Evolutionary conservation across 2,329 filamentous ascomycete species (phyloP).

Genomic region (Aquanectria penicillioides): DNA sequence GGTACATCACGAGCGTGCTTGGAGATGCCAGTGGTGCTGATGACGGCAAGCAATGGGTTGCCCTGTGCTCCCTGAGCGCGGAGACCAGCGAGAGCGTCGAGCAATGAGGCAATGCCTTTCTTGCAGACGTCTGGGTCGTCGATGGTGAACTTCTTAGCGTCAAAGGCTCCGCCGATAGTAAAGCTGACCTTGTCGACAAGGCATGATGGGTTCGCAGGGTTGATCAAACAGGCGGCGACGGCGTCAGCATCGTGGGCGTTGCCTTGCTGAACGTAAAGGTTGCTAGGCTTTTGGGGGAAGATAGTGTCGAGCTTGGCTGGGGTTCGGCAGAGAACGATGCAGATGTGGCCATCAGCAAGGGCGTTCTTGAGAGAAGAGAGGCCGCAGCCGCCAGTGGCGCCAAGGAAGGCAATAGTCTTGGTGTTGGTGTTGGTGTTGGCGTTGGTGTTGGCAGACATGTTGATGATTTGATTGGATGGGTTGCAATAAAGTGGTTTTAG

Average conservation of each 20-base stretch:
- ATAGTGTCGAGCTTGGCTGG: conserved; percentile 51
- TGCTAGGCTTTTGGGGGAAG: conserved; percentile 39
- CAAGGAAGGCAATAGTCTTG: conserved; percentile 49
- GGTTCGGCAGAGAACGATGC: conserved; percentile 53
- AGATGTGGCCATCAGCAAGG: conserved; percentile 49
- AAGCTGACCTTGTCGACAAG: conserved; percentile 52
- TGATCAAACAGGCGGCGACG: conserved; percentile 45
- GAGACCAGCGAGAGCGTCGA: conserved; percentile 44
- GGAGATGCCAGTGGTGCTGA: conserved; percentile 55
- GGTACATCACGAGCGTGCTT: conserved; percentile 44
- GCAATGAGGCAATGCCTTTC: conserved; percentile 47
- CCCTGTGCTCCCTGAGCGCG: conserved; percentile 34
- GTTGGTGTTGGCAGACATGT: conserved; percentile 26
- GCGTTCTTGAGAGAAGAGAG: conserved; percentile 49
- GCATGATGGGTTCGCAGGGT: conserved; percentile 33
- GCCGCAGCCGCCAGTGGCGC: conserved; percentile 54
- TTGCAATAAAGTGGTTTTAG: too few species aligned
- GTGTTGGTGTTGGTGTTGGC: conserved; percentile 15
- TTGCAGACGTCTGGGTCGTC: conserved; percentile 53
- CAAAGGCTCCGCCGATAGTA: conserved; percentile 49
- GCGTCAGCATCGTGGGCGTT: conserved; percentile 47
- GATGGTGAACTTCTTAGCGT: conserved; percentile 40
- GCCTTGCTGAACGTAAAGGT: conserved; percentile 50
- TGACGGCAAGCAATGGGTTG: conserved; percentile 48
- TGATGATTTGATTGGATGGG: conserved; percentile 1